Conservation (phyloP, 176 grass and related monocot species). For the Carex pumila region DNA sequence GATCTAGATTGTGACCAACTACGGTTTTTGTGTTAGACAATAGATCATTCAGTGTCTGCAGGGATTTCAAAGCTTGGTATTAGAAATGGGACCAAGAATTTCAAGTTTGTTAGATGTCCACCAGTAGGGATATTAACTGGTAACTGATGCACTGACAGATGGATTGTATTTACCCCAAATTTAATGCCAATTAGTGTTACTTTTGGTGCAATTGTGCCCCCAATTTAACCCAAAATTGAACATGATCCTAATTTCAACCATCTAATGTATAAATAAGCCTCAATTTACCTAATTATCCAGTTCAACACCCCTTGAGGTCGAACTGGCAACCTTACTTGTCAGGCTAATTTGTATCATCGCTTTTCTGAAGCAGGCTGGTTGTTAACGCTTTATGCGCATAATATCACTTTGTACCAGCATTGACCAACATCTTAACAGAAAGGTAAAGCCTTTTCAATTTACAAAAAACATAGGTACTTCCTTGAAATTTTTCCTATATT, state of each 20-base stretch:
- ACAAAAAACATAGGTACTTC: background rate
- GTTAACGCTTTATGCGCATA: too few relatives aligned
- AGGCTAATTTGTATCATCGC: too few relatives aligned
- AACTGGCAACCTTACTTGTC: background rate
- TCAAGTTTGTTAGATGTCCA: background rate
- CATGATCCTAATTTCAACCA: background rate
- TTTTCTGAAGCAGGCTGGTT: too few relatives aligned
- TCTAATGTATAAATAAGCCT: background rate
- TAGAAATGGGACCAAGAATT: background rate
- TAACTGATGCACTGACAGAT: background rate
- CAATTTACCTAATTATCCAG: background rate
- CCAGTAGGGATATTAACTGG: background rate
- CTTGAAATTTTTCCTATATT: background rate
- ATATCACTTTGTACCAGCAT: background rate
- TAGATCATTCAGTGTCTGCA: slow-evolving; percentile 48
- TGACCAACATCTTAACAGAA: background rate
- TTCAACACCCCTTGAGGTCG: background rate
- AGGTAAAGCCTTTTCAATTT: background rate
- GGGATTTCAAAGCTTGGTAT: background rate
- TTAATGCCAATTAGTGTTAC: background rate
- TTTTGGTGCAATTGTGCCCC: background rate
- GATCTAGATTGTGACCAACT: slow-evolving; percentile 85
- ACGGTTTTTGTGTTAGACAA: slow-evolving; percentile 46
- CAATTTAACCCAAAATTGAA: background rate
- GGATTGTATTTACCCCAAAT: background rate